Base-by-base conservation (phyloP, 441 rosid species). In the Pelargonium cotyledonis region DNA sequence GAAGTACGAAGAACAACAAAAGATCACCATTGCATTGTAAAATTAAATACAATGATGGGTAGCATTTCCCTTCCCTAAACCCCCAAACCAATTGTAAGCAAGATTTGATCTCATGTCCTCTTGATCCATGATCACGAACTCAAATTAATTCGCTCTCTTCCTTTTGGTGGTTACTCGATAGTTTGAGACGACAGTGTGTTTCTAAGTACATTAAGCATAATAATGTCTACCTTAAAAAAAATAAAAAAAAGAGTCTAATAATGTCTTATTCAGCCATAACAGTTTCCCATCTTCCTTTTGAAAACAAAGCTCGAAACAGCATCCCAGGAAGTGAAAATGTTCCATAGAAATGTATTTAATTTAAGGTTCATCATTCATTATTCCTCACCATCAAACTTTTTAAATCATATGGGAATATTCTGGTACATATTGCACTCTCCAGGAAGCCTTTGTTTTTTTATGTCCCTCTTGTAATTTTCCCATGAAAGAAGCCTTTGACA, bases 21-120 rank as follows among this genome's bases (percentile, higher is more conserved):
- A 61, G 62, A 71, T 40, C 41, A 68, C 44, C 65, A 49, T 4
- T 9, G 21, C 71, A 67, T 0, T 10, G 31, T 15, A 57, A 65
- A 67, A 73, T 19, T 14, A 51, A 51, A 55, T 23, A 55, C 2
- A 23, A 55, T 55, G 11, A 55, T 16, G 23, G 61, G 23, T 18
- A 53, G 60, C 23, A 53, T 53, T 53, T 16, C 60, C 60, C 60
- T 53, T 49, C 57, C 2, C n/a, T 1, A 0, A 47, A 47, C 55
- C 12, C 57, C 57, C 57, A 14, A 49, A 49, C 57, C 46, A 5
- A 49, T 15, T 4, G 18, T 49, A 49, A 49, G 0, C n/a, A 6
- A 49, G n/a, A 49, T 10, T 47, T 10, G 12, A 47, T 47, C 4
- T 4, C 61, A 18, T 55, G 61, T 55, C 61, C 26, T 51, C 57